These are phyloP conservation scores for Dictyostelium gargantuum DNA, from an alignment of 208 protist genomes.

Conservation along the genomic window DNA sequence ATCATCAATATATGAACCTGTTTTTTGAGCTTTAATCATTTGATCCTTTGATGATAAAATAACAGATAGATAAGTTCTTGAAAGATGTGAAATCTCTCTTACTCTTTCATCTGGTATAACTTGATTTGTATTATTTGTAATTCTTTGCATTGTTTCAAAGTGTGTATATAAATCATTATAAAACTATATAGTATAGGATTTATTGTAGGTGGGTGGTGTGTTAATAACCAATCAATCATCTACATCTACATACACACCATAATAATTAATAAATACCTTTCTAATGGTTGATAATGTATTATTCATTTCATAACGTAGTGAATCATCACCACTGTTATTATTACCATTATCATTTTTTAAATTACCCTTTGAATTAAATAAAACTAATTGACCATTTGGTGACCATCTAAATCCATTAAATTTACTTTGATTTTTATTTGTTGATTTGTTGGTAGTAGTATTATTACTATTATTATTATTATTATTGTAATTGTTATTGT, in stretches of 20 bases:
- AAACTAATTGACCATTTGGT: not conserved
- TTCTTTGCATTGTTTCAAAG: constrained; percentile 9
- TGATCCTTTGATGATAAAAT: not conserved
- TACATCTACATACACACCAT: too few relatives aligned
- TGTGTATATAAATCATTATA: constrained; percentile 57
- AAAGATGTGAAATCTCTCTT: not conserved
- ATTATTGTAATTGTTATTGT: not conserved
- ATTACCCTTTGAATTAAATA: not conserved
- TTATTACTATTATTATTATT: not conserved
- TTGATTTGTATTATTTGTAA: not conserved
- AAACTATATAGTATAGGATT: not conserved
- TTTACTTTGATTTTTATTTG: not conserved
- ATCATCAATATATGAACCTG: constrained; percentile 11
- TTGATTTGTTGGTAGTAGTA: not conserved
- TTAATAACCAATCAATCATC: too few relatives aligned
- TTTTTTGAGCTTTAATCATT: not conserved
- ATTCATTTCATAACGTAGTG: not conserved
- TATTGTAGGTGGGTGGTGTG: not conserved
- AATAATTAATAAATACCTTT: not conserved
- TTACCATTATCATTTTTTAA: not conserved
- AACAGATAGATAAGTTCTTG: constrained; percentile 25
- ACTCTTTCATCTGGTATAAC: constrained; percentile 42
- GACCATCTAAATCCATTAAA: constrained; percentile 24
- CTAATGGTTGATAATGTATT: not conserved
- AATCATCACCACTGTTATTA: not conserved